Percentiles rank a stretch among this genome's conserved stretches.
These are phyloP conservation scores for Fusarium devonianum DNA, from an alignment of 2,329 filamentous ascomycete genomes.

Conservation along the genomic window DNA sequence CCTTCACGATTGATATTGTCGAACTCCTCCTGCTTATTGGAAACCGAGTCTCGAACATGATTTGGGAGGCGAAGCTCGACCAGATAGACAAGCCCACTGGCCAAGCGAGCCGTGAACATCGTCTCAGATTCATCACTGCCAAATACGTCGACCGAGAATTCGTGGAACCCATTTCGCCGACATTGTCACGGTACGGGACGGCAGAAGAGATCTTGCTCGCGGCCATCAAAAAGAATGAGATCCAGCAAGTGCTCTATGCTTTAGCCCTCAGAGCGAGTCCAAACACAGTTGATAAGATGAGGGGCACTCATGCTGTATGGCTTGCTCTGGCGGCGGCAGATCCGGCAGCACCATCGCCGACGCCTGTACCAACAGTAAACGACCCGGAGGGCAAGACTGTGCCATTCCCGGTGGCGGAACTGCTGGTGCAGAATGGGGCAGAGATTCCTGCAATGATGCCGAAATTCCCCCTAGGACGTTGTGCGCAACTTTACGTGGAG, in stretches of 20 bases:
- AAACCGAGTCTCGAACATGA: constrained; percentile 93
- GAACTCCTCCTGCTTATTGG: constrained; percentile 91
- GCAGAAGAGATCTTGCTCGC: constrained; percentile 89
- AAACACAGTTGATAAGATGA: constrained; percentile 84
- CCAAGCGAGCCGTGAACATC: constrained; percentile 84
- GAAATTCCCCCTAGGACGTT: constrained; percentile 81
- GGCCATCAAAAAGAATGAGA: constrained; percentile 95
- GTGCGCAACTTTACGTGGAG: constrained; percentile 84
- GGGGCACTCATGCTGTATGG: constrained; percentile 88
- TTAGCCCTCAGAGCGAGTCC: constrained; percentile 86
- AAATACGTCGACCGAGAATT: constrained; percentile 90
- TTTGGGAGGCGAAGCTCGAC: constrained; percentile 91
- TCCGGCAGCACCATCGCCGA: constrained; percentile 75
- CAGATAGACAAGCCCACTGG: constrained; percentile 74
- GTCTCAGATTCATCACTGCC: constrained; percentile 91
- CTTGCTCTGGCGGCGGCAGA: constrained; percentile 92
- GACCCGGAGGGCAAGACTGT: constrained; percentile 60
- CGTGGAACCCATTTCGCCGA: constrained; percentile 78
- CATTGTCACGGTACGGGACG: constrained; percentile 76
- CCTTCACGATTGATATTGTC: constrained; percentile 96
- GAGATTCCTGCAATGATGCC: constrained; percentile 80
- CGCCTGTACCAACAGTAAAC: constrained; percentile 52
- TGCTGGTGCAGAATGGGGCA: constrained; percentile 92
- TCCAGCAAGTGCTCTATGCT: constrained; percentile 90
- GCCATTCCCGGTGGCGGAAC: constrained; percentile 87